Percentiles rank a stretch among this genome's conserved stretches.
Evolutionary conservation across 345 rosid genomes (phyloP).

Genomic region (Moricandia arvensis): DNA sequence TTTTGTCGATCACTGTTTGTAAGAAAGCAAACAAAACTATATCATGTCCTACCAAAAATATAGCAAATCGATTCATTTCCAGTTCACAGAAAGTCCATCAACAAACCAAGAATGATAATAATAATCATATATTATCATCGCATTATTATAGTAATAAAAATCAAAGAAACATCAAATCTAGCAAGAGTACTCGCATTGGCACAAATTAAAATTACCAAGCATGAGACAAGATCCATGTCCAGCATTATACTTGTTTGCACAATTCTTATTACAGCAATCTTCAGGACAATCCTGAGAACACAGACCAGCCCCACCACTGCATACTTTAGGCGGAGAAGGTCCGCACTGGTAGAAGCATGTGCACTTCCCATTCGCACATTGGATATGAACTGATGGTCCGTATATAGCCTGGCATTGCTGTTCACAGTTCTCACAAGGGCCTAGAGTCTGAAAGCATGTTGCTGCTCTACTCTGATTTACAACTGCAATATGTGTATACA

Average conservation of each 20-base stretch:
- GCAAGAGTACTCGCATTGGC: neutral
- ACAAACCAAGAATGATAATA: neutral
- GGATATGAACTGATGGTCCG: neutral
- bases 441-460: neutral
- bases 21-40: neutral
- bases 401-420: neutral
- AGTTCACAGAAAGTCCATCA: neutral
- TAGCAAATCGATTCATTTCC: neutral
- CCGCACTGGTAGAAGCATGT: neutral
- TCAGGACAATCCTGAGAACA: constrained; percentile 12
- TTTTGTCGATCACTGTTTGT: neutral
- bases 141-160: neutral
- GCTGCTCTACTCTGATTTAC: neutral
- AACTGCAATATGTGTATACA: constrained; percentile 4
- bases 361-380: neutral
- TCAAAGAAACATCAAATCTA: no score
- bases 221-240: constrained; percentile 27
- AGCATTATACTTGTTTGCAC: neutral
- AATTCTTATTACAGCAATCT: neutral
- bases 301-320: constrained; percentile 16
- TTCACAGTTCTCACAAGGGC: constrained; percentile 14
- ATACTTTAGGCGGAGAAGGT: neutral
- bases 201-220: constrained; percentile 7
- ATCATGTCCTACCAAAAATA: neutral
- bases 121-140: neutral